phyloP scores from a whole-genome alignment of 1,139 yeast genomes.

The Suhomyces anneliseae region DNA sequence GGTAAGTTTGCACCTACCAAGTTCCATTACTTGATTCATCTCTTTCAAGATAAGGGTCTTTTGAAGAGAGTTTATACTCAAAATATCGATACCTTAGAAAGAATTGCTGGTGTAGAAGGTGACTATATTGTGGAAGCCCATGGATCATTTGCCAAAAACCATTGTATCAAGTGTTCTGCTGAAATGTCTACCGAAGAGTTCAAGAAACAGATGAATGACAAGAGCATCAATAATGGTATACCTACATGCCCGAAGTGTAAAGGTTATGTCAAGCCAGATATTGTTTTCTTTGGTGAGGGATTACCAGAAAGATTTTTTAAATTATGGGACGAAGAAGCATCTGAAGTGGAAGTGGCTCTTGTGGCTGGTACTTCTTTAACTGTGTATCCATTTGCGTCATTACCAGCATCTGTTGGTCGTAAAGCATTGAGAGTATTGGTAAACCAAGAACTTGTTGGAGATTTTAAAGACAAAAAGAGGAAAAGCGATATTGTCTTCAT shows the following conservation, averaged over 20 bases:
- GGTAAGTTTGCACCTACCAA: conserved; percentile 82
- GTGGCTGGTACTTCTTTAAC: conserved; percentile 92
- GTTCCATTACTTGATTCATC: conserved; percentile 69
- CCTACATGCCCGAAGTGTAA: conserved; percentile 57
- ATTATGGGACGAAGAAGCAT: conserved; percentile 62
- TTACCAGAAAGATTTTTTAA: conserved; percentile 71
- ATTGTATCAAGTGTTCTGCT: conserved; percentile 71
- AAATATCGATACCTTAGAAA: conserved; percentile 87
- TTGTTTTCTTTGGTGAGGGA: conserved; percentile 89
- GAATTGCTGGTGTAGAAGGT: conserved; percentile 73
- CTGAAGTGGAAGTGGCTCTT: conserved; percentile 67
- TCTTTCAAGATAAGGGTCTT: conserved; percentile 62
- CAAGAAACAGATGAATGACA: conserved; percentile 38
- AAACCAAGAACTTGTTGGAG: conserved; percentile 78
- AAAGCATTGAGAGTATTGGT: conserved; percentile 61
- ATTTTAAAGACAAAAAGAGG: conserved; percentile 51
- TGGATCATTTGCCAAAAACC: conserved; percentile 86
- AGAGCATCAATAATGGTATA: conserved; percentile 35
- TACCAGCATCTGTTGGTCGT: conserved; percentile 64
- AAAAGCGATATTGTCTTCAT: conserved; percentile 58
- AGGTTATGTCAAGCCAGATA: conserved; percentile 87
- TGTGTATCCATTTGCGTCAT: conserved; percentile 84
- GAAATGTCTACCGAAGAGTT: conserved; percentile 56
- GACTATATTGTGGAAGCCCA: conserved; percentile 84
- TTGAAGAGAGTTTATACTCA: conserved; percentile 81